A percentile compares a stretch with the other conserved stretches of the same genome.
Conservation (phyloP, 306 rosid species). For the Pachyrhizus erosus region DNA sequence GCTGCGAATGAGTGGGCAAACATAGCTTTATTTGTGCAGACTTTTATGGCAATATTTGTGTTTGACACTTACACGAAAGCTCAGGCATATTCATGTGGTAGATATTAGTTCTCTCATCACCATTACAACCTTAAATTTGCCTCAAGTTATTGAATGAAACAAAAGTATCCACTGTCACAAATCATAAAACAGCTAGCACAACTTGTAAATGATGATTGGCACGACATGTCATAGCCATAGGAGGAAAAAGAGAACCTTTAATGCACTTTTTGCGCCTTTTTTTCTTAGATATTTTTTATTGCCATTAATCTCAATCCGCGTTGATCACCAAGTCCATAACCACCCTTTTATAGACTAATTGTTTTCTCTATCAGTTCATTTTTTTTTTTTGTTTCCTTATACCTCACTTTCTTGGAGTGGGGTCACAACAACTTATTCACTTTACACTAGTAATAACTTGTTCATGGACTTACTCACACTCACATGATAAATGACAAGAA, state of each 20-base stretch:
- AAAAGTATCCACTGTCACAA: not conserved
- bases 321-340: not conserved
- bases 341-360: not conserved
- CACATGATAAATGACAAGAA: constrained; percentile 14
- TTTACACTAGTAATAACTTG: not conserved
- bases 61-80: not conserved
- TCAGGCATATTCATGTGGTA: constrained; percentile 25
- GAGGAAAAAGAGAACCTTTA: not conserved
- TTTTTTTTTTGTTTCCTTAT: too few relatives aligned
- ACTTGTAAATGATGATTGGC: not conserved
- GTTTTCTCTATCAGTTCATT: too few relatives aligned
- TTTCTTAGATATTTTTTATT: not conserved
- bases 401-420: too few relatives aligned
- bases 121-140: not conserved
- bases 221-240: not conserved
- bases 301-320: not conserved
- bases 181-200: not conserved
- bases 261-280: not conserved
- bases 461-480: constrained; percentile 12
- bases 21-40: too few relatives aligned
- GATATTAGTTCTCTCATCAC: not conserved
- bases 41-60: not conserved
- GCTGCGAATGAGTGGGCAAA: too few relatives aligned
- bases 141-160: not conserved
- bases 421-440: not conserved